Conservation (phyloP, 352 stramenopile species). For the Pythium scleroteichum region DNA sequence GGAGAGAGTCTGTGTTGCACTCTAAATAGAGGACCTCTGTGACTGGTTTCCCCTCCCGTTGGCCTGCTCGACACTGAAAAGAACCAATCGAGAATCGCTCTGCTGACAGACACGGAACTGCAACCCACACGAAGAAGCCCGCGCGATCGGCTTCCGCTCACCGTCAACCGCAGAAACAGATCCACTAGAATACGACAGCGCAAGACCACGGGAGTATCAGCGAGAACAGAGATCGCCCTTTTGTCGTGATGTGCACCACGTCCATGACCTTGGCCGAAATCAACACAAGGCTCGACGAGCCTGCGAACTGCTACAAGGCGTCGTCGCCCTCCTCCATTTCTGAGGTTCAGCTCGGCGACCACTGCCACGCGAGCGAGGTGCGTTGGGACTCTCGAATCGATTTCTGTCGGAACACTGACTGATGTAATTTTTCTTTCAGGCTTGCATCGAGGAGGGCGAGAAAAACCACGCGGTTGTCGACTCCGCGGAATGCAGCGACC, state of each 20-base stretch:
- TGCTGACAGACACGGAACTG: not conserved
- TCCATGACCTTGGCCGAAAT: constrained; percentile 30
- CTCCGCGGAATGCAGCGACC: too few species aligned
- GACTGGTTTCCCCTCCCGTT: constrained; percentile 18
- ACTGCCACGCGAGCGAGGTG: constrained; percentile 5
- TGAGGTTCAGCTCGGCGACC: constrained; percentile 46
- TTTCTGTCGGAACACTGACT: too few species aligned
- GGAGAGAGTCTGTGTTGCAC: not conserved
- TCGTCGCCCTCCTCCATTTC: constrained; percentile 66
- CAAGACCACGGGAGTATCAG: too few species aligned
- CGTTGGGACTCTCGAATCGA: too few species aligned
- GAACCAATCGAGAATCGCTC: constrained; percentile 20
- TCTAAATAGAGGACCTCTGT: constrained; percentile 19
- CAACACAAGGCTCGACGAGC: constrained; percentile 37
- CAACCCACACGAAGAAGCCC: too few species aligned
- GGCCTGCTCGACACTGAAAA: not conserved
- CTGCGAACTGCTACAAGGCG: constrained; percentile 31
- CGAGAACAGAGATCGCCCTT: not conserved
- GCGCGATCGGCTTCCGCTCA: too few species aligned
- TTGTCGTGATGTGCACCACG: constrained; percentile 30
- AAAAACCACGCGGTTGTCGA: too few species aligned
- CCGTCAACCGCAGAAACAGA: too few species aligned
- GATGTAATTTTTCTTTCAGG: too few species aligned
- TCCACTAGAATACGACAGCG: too few species aligned
- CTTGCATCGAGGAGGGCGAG: not conserved